phyloP scores from a whole-genome alignment of 2,329 filamentous ascomycete species.

The Penicillium sp. region DNA sequence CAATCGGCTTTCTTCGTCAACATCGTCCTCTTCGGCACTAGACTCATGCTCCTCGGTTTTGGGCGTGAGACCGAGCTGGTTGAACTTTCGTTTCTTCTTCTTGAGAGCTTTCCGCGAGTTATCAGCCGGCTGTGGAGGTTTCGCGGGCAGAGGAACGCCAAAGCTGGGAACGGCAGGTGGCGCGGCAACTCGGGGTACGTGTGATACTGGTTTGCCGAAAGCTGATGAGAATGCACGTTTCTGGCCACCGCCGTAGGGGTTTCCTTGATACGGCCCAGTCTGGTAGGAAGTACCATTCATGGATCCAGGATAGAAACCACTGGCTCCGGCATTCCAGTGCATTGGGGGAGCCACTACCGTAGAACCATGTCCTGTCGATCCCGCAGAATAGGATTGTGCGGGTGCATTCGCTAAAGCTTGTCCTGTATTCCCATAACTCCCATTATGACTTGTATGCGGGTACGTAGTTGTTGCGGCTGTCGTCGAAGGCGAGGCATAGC shows the following conservation, averaged over 20 bases:
- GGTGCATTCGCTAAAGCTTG: neutral
- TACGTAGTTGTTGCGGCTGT: neutral
- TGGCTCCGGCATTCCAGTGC: slow-evolving; percentile 48
- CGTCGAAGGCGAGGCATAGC: neutral
- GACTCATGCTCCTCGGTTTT: slow-evolving; percentile 43
- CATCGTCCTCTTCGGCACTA: slow-evolving; percentile 41
- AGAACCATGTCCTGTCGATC: slow-evolving; percentile 15
- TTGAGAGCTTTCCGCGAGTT: slow-evolving; percentile 29
- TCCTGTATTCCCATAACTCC: neutral
- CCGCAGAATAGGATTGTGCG: neutral
- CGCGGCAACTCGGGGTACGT: slow-evolving; percentile 30
- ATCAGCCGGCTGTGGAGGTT: slow-evolving; percentile 37
- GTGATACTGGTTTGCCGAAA: slow-evolving; percentile 31
- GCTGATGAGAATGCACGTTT: slow-evolving; percentile 38
- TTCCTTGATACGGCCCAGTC: slow-evolving; percentile 13
- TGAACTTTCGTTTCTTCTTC: slow-evolving; percentile 43
- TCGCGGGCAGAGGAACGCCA: slow-evolving; percentile 40
- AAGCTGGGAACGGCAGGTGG: slow-evolving; percentile 45
- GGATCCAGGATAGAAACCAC: slow-evolving; percentile 43
- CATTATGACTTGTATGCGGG: neutral
- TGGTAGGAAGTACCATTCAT: slow-evolving; percentile 27
- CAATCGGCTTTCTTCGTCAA: slow-evolving; percentile 43
- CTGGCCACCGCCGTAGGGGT: slow-evolving; percentile 14
- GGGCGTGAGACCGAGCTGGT: slow-evolving; percentile 47
- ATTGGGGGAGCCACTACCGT: slow-evolving; percentile 54